These are phyloP conservation scores for Cystobasidiopsis lactophilus DNA, from an alignment of 768 basidiomycete genomes.

Conservation along the genomic window DNA sequence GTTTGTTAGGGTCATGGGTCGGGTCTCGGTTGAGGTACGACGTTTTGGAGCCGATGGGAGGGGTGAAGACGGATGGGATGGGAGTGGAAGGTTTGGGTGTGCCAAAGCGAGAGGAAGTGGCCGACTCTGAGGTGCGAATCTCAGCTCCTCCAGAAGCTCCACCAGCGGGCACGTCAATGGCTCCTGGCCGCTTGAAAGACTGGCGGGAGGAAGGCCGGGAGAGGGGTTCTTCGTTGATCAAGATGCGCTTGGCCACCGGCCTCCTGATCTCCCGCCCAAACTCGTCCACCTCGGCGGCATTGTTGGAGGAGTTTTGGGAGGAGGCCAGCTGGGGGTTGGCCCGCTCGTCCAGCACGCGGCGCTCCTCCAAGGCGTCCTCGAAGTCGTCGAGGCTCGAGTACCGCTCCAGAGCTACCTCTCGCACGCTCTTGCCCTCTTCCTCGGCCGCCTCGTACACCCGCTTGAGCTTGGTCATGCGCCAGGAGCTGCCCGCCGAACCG, in stretches of 20 bases:
- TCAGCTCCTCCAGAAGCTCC: too few species aligned
- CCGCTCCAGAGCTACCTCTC: conserved; percentile 65
- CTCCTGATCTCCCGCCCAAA: conserved; percentile 5
- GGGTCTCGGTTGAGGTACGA: neutral
- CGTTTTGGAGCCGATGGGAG: conserved; percentile 49
- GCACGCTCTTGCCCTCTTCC: conserved; percentile 46
- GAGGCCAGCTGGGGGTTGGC: conserved; percentile 27
- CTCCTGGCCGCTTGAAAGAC: conserved; percentile 66
- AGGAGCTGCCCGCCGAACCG: conserved; percentile 78
- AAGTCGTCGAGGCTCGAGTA: conserved; percentile 71
- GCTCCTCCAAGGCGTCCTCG: conserved; percentile 70
- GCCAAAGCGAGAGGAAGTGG: conserved; percentile 3
- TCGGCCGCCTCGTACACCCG: conserved; percentile 73
- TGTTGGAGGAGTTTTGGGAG: too few species aligned
- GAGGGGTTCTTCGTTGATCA: conserved; percentile 37
- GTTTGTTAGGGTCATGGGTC: neutral
- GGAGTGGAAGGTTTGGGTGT: conserved; percentile 36
- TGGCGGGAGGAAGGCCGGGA: conserved; percentile 37
- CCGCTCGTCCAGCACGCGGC: conserved; percentile 62
- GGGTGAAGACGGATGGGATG: conserved; percentile 76
- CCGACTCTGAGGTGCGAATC: too few species aligned
- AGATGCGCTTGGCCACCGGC: conserved; percentile 22
- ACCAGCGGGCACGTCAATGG: too few species aligned
- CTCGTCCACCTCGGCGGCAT: conserved; percentile 6
- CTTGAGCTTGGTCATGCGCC: conserved; percentile 93